Percentiles rank a stretch among this genome's conserved stretches.
Evolutionary conservation across 1,284 basidiomycete species (phyloP).

Genomic region (Apiotrichum akiyoshidainum): DNA sequence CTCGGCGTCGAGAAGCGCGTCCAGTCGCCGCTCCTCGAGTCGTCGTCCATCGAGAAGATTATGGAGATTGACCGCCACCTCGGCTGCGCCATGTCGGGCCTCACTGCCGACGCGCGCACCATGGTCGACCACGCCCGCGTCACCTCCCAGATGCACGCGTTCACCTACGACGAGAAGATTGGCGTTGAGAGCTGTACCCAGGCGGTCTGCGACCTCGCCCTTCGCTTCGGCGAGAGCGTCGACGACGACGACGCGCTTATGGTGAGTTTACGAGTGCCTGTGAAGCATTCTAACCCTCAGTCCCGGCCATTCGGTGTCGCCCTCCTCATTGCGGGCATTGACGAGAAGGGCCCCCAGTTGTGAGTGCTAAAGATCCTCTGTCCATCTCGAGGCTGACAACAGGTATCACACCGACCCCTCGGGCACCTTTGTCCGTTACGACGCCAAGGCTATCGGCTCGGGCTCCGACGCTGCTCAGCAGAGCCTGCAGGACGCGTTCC

Average conservation of each 20-base stretch:
- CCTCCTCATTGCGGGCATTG: constrained; percentile 90
- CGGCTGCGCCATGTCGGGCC: constrained; percentile 96
- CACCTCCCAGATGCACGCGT: constrained; percentile 90
- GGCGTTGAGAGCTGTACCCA: constrained; percentile 96
- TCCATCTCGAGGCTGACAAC: constrained; percentile 9
- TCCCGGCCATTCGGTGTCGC: constrained; percentile 98
- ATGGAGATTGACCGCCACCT: constrained; percentile 98
- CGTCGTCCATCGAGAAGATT: constrained; percentile 97
- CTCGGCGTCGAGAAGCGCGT: constrained; percentile 98
- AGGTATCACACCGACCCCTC: constrained; percentile 98
- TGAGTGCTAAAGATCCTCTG: constrained; percentile 47
- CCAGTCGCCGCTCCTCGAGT: constrained; percentile 92
- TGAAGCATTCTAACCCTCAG: constrained; percentile 49
- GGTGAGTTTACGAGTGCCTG: constrained; percentile 50
- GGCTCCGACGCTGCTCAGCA: constrained; percentile 97
- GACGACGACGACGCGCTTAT: constrained; percentile 99
- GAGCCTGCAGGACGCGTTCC: constrained; percentile 96
- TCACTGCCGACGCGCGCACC: constrained; percentile 96
- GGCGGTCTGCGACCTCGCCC: constrained; percentile 94
- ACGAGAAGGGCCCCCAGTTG: constrained; percentile 95
- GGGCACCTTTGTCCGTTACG: constrained; percentile 95
- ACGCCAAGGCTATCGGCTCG: constrained; percentile 97
- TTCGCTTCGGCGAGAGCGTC: constrained; percentile 97
- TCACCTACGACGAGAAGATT: constrained; percentile 96
- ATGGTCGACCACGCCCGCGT: constrained; percentile 99